A percentile compares a stretch with the other conserved stretches of the same genome.
Conservation (phyloP, 768 basidiomycete genomes). For the Gautieria morchelliformis region DNA sequence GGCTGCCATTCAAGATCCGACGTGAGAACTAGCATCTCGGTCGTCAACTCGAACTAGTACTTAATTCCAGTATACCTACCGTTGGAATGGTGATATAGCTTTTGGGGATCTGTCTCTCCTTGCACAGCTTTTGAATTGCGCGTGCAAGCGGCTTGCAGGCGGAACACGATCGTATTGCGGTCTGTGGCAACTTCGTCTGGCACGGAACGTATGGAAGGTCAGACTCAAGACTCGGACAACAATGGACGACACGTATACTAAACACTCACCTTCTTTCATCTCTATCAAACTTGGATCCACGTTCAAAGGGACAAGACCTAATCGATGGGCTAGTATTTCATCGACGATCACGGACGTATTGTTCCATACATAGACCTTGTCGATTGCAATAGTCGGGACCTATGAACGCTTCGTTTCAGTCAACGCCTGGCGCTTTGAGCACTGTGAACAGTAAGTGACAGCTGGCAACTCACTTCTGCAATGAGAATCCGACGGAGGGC, state of each 20-base stretch:
- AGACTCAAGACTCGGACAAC: neutral
- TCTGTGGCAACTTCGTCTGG: constrained; percentile 65
- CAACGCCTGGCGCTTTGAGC: neutral
- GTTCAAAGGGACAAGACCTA: constrained; percentile 85
- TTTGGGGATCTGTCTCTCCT: constrained; percentile 44
- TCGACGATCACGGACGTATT: constrained; percentile 93
- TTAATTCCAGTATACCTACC: constrained; percentile 18
- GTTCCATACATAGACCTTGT: constrained; percentile 86
- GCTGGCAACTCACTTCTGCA: constrained; percentile 59
- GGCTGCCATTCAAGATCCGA: constrained; percentile 67
- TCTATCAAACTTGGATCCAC: constrained; percentile 71
- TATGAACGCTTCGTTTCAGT: constrained; percentile 20
- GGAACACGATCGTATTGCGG: constrained; percentile 86
- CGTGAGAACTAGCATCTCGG: constrained; percentile 22
- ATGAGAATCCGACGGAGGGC: constrained; percentile 88
- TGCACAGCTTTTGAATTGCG: constrained; percentile 47
- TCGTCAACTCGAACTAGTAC: constrained; percentile 5
- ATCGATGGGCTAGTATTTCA: constrained; percentile 85
- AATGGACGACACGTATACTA: neutral
- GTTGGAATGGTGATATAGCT: constrained; percentile 65
- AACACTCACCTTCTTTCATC: constrained; percentile 12
- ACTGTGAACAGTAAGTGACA: neutral
- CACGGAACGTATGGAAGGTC: constrained; percentile 4
- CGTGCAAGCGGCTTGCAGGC: constrained; percentile 56
- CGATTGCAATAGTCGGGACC: constrained; percentile 89